A percentile compares a stretch with the other conserved stretches of the same genome.
phyloP scores from a whole-genome alignment of 2,329 filamentous ascomycete genomes.

The Nemania bipapillata region DNA sequence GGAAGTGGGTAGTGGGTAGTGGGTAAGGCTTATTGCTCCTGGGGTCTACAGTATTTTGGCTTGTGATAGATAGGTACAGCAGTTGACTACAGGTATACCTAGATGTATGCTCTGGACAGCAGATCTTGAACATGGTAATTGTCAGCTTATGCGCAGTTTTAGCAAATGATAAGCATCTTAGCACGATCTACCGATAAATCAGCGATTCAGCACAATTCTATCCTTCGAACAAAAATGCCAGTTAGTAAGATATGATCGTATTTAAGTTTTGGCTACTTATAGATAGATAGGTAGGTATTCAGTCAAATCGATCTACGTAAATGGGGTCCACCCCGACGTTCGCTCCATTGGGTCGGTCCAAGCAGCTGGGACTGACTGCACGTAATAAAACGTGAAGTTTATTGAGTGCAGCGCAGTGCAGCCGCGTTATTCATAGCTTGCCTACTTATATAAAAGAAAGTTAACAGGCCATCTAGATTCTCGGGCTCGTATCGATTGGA shows the following conservation, averaged over 20 bases:
- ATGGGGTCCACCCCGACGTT: conserved; percentile 1
- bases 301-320: background rate
- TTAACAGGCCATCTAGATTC: background rate
- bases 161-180: background rate
- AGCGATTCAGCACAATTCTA: background rate
- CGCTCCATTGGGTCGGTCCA: conserved; percentile 6
- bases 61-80: background rate
- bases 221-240: background rate
- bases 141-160: background rate
- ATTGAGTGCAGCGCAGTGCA: background rate
- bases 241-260: too few species aligned
- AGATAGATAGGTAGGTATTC: too few species aligned
- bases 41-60: background rate
- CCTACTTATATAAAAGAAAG: too few species aligned
- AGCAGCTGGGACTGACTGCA: conserved; percentile 28
- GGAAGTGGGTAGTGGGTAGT: too few species aligned
- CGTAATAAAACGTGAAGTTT: background rate
- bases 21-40: background rate
- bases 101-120: background rate
- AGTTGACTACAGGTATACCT: background rate
- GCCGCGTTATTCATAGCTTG: background rate
- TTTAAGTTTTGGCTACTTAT: too few species aligned
- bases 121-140: background rate
- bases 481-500: background rate
- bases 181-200: background rate